Percentiles rank a stretch among this genome's conserved stretches.
These are phyloP conservation scores for Trichoderma koningii DNA, from an alignment of 2,329 filamentous ascomycete genomes.

Conservation along the genomic window DNA sequence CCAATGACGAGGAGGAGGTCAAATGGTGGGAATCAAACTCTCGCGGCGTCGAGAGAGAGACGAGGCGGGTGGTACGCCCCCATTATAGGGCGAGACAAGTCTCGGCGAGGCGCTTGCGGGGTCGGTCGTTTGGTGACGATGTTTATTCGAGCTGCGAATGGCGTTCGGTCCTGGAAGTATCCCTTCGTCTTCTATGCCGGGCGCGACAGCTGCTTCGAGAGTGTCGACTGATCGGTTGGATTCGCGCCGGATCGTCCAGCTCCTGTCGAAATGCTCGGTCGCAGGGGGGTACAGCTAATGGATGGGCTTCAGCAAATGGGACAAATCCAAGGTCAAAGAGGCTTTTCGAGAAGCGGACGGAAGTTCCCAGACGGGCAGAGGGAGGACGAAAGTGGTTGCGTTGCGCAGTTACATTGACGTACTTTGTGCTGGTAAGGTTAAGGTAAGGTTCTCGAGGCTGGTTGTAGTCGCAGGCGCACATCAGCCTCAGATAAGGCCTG, in stretches of 20 bases:
- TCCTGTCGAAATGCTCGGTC: conserved; percentile 14
- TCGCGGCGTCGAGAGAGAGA: conserved; percentile 40
- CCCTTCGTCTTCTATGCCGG: neutral
- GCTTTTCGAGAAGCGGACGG: conserved; percentile 2
- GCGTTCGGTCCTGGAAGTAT: neutral
- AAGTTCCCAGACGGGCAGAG: neutral
- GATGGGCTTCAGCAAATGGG: neutral
- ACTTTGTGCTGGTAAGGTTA: neutral
- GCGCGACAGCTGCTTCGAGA: neutral
- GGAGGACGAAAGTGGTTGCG: conserved; percentile 3
- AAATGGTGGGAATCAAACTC: conserved; percentile 30
- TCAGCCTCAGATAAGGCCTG: conserved; percentile 15
- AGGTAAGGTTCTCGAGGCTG: too few species aligned
- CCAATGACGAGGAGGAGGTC: conserved; percentile 22
- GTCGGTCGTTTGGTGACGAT: neutral
- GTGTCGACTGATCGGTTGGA: neutral
- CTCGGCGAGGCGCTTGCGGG: conserved; percentile 20
- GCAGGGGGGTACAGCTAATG: conserved; percentile 1
- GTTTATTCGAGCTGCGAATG: neutral
- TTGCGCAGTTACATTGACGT: conserved; percentile 9
- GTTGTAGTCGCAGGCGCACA: conserved; percentile 1
- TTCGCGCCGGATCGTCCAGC: neutral
- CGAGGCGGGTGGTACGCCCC: conserved; percentile 29
- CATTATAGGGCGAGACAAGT: conserved; percentile 28
- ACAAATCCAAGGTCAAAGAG: neutral